Percentiles rank a stretch among this genome's conserved stretches.
Conservation (phyloP, 73 alveolate genomes). For the Paraurostyla sp. region DNA sequence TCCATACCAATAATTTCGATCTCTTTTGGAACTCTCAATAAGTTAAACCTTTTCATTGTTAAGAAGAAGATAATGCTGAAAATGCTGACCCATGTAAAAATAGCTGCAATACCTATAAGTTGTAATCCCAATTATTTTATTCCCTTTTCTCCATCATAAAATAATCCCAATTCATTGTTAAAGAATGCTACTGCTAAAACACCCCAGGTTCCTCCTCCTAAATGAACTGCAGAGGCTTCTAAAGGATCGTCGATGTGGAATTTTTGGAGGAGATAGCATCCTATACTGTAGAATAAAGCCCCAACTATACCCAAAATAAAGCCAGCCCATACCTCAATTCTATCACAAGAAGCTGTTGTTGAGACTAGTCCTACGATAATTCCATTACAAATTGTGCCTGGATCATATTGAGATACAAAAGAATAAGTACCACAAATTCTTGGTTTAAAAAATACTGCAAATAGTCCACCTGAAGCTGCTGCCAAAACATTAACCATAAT, state of each 20-base stretch:
- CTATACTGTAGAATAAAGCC: slow-evolving; percentile 54
- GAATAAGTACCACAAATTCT: slow-evolving; percentile 46
- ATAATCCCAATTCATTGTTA: slow-evolving; percentile 55
- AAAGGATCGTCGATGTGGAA: slow-evolving; percentile 66
- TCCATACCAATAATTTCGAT: slow-evolving; percentile 66
- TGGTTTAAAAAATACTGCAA: slow-evolving; percentile 51
- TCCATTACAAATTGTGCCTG: slow-evolving; percentile 81
- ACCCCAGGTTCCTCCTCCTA: slow-evolving; percentile 76
- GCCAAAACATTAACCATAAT: slow-evolving; percentile 33
- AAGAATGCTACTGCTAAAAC: slow-evolving; percentile 53
- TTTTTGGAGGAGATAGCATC: slow-evolving; percentile 30
- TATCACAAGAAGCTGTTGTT: slow-evolving; percentile 75
- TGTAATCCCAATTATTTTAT: slow-evolving; percentile 62
- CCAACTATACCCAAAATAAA: slow-evolving; percentile 61
- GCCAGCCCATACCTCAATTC: slow-evolving; percentile 70
- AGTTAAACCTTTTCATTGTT: slow-evolving; percentile 21
- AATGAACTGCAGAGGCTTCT: slow-evolving; percentile 64
- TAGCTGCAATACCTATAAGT: slow-evolving; percentile 46
- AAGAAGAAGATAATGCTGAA: slow-evolving; percentile 23
- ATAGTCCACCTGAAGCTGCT: slow-evolving; percentile 43
- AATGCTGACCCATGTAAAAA: slow-evolving; percentile 31
- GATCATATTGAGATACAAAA: slow-evolving; percentile 69
- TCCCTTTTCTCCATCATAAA: slow-evolving; percentile 53
- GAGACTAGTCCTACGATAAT: slow-evolving; percentile 89
- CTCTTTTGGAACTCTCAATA: slow-evolving; percentile 67